These are phyloP conservation scores for Acacia confusa DNA, from an alignment of 306 rosid genomes.

Conservation along the genomic window DNA sequence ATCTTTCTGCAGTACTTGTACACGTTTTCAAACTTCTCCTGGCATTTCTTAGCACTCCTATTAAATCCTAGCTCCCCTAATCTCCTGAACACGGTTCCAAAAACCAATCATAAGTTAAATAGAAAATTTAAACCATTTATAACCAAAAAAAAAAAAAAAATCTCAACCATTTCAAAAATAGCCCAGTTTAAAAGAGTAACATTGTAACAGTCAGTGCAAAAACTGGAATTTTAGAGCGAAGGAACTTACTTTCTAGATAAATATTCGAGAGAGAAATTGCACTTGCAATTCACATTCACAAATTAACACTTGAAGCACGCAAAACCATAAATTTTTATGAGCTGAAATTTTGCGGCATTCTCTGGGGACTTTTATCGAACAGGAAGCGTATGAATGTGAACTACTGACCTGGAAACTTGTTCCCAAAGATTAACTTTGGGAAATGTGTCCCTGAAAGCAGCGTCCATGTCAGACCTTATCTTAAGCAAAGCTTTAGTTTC, in stretches of 20 bases:
- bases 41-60: conserved; percentile 72
- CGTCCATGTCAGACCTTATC: conserved; percentile 78
- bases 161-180: not conserved
- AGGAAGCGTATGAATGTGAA: not conserved
- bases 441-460: conserved; percentile 52
- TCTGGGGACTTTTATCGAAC: conserved; percentile 10
- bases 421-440: conserved; percentile 82
- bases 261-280: not conserved
- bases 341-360: not conserved
- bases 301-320: not conserved
- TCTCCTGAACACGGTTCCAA: conserved; percentile 54
- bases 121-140: not conserved
- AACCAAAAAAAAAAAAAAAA: not conserved
- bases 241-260: not conserved
- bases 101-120: conserved; percentile 31
- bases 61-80: conserved; percentile 62
- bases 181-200: not conserved
- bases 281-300: not conserved
- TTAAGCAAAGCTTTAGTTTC: conserved; percentile 77
- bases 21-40: conserved; percentile 86
- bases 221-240: not conserved
- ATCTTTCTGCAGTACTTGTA: conserved; percentile 77
- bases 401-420: conserved; percentile 66
- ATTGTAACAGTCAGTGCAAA: not conserved
- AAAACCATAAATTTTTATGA: not conserved